Conservation (phyloP, 306 rosid genomes). For the Coriaria nepalensis region DNA sequence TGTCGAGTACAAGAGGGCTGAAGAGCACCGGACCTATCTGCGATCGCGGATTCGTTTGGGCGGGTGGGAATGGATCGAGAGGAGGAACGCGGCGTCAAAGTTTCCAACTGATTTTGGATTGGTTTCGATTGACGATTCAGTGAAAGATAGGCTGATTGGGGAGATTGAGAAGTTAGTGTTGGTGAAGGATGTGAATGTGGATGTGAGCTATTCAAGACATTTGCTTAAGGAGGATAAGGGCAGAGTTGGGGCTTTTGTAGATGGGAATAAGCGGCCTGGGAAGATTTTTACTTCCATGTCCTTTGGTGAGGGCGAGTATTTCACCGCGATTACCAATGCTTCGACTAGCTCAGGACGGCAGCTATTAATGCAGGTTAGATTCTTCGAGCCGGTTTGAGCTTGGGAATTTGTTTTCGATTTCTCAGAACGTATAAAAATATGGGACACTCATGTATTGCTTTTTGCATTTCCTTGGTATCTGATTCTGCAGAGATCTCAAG, state of each 20-base stretch:
- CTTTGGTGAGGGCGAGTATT: slow-evolving; percentile 37
- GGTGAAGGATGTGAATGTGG: slow-evolving; percentile 75
- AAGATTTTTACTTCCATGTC: slow-evolving; percentile 84
- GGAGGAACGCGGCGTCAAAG: slow-evolving; percentile 60
- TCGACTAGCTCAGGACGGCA: slow-evolving; percentile 45
- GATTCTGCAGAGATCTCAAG: slow-evolving; percentile 61
- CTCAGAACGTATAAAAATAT: background rate
- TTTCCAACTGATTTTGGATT: slow-evolving; percentile 82
- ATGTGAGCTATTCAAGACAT: slow-evolving; percentile 49
- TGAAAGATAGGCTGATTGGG: slow-evolving; percentile 18
- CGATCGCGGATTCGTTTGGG: slow-evolving; percentile 29
- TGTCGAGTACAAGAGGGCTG: slow-evolving; percentile 38
- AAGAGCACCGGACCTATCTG: slow-evolving; percentile 48
- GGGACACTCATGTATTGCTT: too few relatives aligned
- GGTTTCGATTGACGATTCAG: slow-evolving; percentile 49
- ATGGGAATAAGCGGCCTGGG: slow-evolving; percentile 80
- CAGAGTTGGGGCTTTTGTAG: slow-evolving; percentile 44
- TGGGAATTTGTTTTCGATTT: background rate
- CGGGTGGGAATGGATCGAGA: slow-evolving; percentile 82
- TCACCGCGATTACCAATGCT: slow-evolving; percentile 17
- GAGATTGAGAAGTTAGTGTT: slow-evolving; percentile 38
- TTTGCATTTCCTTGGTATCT: background rate
- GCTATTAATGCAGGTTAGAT: slow-evolving; percentile 52
- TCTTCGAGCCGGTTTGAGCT: background rate
- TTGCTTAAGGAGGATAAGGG: slow-evolving; percentile 26